phyloP scores from a whole-genome alignment of 2,329 filamentous ascomycete species.

The Colletotrichum filicis region DNA sequence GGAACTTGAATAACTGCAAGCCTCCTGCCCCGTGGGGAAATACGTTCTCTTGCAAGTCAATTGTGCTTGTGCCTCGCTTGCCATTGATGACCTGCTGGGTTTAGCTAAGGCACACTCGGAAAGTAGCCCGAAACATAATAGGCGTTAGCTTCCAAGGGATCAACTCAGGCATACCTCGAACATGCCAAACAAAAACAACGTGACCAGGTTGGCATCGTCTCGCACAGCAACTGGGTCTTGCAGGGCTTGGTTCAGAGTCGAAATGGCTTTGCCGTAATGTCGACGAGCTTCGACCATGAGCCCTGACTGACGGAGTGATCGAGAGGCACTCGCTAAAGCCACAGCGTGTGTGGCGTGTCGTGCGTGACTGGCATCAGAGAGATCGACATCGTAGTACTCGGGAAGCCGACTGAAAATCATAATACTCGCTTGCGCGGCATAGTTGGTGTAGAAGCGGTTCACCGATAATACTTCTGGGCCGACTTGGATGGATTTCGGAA shows the following conservation, averaged over 20 bases:
- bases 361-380: constrained; percentile 9
- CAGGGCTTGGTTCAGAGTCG: constrained; percentile 1
- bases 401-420: constrained; percentile 15
- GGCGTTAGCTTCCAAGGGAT: no score
- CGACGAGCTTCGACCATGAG: constrained; percentile 18
- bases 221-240: neutral
- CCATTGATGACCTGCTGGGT: constrained; percentile 5
- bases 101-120: neutral
- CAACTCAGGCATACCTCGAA: constrained; percentile 15
- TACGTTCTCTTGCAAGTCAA: constrained; percentile 24
- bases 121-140: no score
- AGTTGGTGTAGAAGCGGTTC: constrained; percentile 15
- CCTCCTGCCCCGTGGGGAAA: constrained; percentile 8
- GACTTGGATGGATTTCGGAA: neutral
- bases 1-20: constrained; percentile 24
- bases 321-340: constrained; percentile 22
- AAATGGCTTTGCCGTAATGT: constrained; percentile 26
- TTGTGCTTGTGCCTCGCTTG: neutral
- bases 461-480: constrained; percentile 5
- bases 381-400: constrained; percentile 9
- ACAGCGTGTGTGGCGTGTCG: constrained; percentile 27
- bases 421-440: constrained; percentile 10
- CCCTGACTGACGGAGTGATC: constrained; percentile 10
- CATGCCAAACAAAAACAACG: constrained; percentile 26
- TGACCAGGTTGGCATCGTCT: constrained; percentile 21